Base-by-base conservation (phyloP, 768 basidiomycete genomes). In the Termitomyces sp. region DNA sequence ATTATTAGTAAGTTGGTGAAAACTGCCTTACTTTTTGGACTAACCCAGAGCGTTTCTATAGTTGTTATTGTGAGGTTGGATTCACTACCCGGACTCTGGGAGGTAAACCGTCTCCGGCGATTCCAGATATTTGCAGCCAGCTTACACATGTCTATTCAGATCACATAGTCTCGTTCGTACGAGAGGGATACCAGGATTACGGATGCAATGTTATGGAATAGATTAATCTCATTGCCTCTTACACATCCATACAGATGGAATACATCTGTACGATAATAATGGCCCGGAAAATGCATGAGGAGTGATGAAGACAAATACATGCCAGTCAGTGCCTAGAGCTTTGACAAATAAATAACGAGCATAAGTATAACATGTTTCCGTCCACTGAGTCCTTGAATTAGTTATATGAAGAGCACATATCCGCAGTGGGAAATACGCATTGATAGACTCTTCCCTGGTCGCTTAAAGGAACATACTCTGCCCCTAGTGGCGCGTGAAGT, bases 141-240 rank as follows among this genome's bases (percentile, higher is more conserved):
- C 29, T 42, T 42, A 42, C 10, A 11, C 40, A 8, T 42, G 9
- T 50, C 37, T 43, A 14, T 45, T 1, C 58, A 87, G 86, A 87
- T 65, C 85, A 88, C 68, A 86, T 88, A 64, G 73, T 87, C 60
- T 81, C 84, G 1, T 85, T 86, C 65, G 80, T 78, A n/a, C 76
- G 88, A 12, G 88, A 89, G 71, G 88, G 88, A 2, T 82, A 82
- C 67, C 73, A 78, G 42, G 81, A 76, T 11, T 88, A 84, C 62
- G 85, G 83, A 2, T 88, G 85, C 61, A 74, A 78, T 59, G 67
- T 77, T 1, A 77, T 69, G 54, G 71, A 74, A 25, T 78, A 56
- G 67, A 69, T 57, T 31, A 11, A 11, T 14, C 14, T 5, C 5
- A 14, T 47, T 25, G 37, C 37, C 34, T 36, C 32, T 5, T 10